phyloP scores from a whole-genome alignment of 2,329 filamentous ascomycete genomes.

The Raffaelea ambrosiae region DNA sequence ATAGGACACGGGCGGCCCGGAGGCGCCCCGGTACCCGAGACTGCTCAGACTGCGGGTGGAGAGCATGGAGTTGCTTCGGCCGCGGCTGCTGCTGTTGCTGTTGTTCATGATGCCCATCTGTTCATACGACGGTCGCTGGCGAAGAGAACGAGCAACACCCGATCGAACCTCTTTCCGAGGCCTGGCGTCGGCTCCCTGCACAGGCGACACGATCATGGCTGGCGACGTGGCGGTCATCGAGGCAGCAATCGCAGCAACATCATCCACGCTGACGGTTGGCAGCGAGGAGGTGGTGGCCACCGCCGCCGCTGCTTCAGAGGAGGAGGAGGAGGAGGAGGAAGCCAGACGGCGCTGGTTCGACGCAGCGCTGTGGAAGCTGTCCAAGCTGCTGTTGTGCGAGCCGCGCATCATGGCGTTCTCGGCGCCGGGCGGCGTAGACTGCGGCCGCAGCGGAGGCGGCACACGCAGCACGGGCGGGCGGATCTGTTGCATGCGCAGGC shows the following conservation, averaged over 20 bases:
- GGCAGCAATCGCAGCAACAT: background rate
- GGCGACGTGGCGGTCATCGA: background rate
- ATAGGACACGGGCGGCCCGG: background rate
- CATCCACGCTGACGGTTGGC: background rate
- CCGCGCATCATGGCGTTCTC: conserved; percentile 15
- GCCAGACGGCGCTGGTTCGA: background rate
- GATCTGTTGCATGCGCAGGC: conserved; percentile 28
- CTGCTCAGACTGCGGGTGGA: conserved; percentile 16
- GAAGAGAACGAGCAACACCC: too few species aligned
- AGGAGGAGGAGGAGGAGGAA: too few species aligned
- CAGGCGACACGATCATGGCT: background rate
- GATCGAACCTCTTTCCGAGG: too few species aligned
- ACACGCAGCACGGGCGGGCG: conserved; percentile 24
- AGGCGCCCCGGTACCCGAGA: background rate
- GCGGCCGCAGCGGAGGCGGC: conserved; percentile 25
- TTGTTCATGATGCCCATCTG: too few species aligned
- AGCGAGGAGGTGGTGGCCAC: too few species aligned
- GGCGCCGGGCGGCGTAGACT: conserved; percentile 23
- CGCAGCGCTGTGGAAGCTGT: conserved; percentile 15
- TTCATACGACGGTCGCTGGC: too few species aligned
- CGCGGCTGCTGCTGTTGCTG: background rate
- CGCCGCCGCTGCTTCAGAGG: background rate
- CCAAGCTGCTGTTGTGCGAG: conserved; percentile 17
- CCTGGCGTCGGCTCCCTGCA: background rate
- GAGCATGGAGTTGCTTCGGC: conserved; percentile 23